phyloP scores from a whole-genome alignment of 2,329 filamentous ascomycete species.

The Aspergillus hiratsukae region DNA sequence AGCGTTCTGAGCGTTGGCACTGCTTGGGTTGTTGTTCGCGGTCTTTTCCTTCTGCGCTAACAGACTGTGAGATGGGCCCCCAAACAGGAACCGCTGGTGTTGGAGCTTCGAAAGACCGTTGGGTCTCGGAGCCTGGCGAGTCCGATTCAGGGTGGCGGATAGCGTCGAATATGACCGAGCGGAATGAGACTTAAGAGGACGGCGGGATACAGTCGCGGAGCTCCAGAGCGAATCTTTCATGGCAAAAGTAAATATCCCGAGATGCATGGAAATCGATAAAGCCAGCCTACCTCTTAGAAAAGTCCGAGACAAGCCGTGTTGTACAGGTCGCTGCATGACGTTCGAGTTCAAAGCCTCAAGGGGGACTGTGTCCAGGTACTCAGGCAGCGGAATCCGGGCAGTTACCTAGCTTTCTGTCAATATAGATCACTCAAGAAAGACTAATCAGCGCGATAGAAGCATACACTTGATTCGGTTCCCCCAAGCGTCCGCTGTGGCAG shows the following conservation, averaged over 20 bases:
- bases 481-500: constrained; percentile 9
- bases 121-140: constrained; percentile 18
- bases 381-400: constrained; percentile 18
- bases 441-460: constrained; percentile 1
- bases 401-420: constrained; percentile 10
- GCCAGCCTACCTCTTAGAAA: constrained; percentile 18
- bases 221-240: constrained; percentile 13
- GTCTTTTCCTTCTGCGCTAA: constrained; percentile 84
- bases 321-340: constrained; percentile 15
- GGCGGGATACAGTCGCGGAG: constrained; percentile 15
- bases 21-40: constrained; percentile 87
- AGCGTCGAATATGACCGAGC: constrained; percentile 33
- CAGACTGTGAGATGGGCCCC: constrained; percentile 49
- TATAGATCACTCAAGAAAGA: constrained; percentile 1
- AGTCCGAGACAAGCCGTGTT: constrained; percentile 14
- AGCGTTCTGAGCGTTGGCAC: constrained; percentile 81
- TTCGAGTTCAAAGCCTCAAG: constrained; percentile 21
- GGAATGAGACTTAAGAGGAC: constrained; percentile 11
- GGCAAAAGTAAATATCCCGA: background rate
- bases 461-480: constrained; percentile 19
- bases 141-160: constrained; percentile 22
- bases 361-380: constrained; percentile 23
- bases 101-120: constrained; percentile 26
- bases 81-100: constrained; percentile 37
- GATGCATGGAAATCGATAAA: background rate